Evolutionary conservation across 164 flowering plant species (phyloP), one percentile per base, ranked within the genome.

Genomic region (Buxus sempervirens): DNA sequence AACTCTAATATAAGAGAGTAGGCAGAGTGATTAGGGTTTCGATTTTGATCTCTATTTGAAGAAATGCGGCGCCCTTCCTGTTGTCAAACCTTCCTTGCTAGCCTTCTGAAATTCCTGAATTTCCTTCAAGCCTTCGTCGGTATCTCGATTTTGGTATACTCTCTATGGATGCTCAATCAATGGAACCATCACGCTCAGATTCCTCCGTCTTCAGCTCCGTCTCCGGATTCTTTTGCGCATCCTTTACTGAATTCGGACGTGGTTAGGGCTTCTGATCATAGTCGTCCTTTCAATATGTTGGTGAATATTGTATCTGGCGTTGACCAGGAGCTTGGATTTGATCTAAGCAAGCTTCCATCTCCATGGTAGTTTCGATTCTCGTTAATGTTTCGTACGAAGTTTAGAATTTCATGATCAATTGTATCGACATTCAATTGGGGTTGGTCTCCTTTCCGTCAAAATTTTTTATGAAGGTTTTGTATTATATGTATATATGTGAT

Each of bases 71-170:
- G n/a, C n/a, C 76, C 60, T 20, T 75, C 74, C 32, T 84, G 83
- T 36, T 87, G 88, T 68, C 88, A 81, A 56, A 57, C 81, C 25
- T 85, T 76, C 48, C 75, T 87, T 0, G 86, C 84, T 18, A 82
- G 78, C 75, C 53, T 78, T 38, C 84, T 89, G 54, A 90, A 87
- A 64, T 75, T 87, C 78, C 79, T 88, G 41, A 87, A 86, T 73
- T 90, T 84, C 59, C 78, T 90, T 22, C 92, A 90, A 64, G 75
- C 84, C 0, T 90, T 90, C 68, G 63, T 85, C 3, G 97, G 90
- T 15, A 65, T 90, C 0, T 82, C 85, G 12, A 87, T 90, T 27
- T 69, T 90, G 14, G 9, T 89, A 18, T 89, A 89, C 76, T 90
- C 92, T 19, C 63, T 71, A 54, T 90, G 85, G 81, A 82, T 86